Conservation (phyloP, 768 basidiomycete genomes). For the Agrocybe chaxingu region DNA sequence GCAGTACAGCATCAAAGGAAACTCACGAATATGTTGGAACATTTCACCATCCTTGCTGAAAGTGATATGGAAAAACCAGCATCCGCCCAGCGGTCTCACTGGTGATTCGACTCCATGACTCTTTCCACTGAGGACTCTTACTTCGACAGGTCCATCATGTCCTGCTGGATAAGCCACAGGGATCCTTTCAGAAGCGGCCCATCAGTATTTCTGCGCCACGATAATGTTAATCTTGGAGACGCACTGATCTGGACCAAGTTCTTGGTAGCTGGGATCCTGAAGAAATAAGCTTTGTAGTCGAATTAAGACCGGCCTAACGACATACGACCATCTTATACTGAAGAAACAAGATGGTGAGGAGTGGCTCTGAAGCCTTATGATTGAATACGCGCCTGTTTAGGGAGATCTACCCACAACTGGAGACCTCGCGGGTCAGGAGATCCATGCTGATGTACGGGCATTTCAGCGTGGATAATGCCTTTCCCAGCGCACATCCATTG, state of each 20-base stretch:
- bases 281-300: not conserved
- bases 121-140: slow-evolving; percentile 88
- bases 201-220: not conserved
- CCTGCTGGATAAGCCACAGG: slow-evolving; percentile 74
- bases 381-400: slow-evolving; percentile 48
- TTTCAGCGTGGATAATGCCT: slow-evolving; percentile 83
- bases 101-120: slow-evolving; percentile 85
- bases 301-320: not conserved
- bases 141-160: slow-evolving; percentile 57
- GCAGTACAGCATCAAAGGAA: not conserved
- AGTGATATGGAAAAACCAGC: slow-evolving; percentile 86
- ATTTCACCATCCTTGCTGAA: slow-evolving; percentile 61
- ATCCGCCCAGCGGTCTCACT: slow-evolving; percentile 87
- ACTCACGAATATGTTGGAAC: slow-evolving; percentile 82
- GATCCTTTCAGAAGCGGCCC: slow-evolving; percentile 39
- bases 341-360: slow-evolving; percentile 15
- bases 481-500: slow-evolving; percentile 93
- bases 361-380: slow-evolving; percentile 13
- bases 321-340: slow-evolving; percentile 75
- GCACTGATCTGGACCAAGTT: slow-evolving; percentile 63
- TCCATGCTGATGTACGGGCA: slow-evolving; percentile 75
- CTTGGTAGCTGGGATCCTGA: slow-evolving; percentile 80
- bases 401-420: slow-evolving; percentile 86
- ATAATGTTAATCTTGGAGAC: slow-evolving; percentile 12
- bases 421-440: slow-evolving; percentile 75